Conservation (phyloP, 345 rosid species). For the Corchorus capsularis region DNA sequence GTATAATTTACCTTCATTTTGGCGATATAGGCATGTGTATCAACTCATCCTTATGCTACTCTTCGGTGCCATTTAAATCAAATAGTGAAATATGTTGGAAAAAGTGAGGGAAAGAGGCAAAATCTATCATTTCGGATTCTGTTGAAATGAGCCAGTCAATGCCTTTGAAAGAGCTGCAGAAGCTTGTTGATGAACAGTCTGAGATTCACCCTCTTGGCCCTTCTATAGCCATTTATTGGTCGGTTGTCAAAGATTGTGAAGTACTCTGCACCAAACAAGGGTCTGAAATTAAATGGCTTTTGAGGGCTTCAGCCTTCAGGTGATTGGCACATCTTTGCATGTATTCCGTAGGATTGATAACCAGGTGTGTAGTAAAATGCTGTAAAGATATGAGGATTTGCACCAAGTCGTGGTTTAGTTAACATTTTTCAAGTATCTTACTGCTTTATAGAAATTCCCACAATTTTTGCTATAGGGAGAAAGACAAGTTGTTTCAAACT, state of each 20-base stretch:
- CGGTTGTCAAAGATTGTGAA: conserved; percentile 88
- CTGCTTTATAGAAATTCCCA: neutral
- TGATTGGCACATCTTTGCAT: conserved; percentile 91
- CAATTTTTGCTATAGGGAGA: neutral
- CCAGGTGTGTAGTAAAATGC: conserved; percentile 54
- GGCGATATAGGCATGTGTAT: conserved; percentile 11
- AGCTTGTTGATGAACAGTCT: conserved; percentile 73
- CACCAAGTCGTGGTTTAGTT: conserved; percentile 5
- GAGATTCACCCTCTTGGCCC: conserved; percentile 96
- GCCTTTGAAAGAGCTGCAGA: conserved; percentile 57
- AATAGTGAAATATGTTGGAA: conserved; percentile 88
- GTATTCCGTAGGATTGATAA: conserved; percentile 97
- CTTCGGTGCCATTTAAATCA: conserved; percentile 27
- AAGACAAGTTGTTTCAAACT: neutral
- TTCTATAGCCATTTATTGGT: conserved; percentile 78
- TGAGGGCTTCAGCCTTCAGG: conserved; percentile 71
- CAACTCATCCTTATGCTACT: conserved; percentile 23
- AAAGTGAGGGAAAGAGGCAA: conserved; percentile 85
- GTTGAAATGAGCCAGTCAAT: conserved; percentile 79
- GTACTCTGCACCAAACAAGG: conserved; percentile 81
- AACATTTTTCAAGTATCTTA: conserved; percentile 11
- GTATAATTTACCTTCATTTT: neutral
- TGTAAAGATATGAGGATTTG: neutral
- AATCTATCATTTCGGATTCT: conserved; percentile 67
- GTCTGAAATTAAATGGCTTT: conserved; percentile 86